Evolutionary conservation across 1,139 yeast species (phyloP), one percentile per base, ranked within the genome.

Genomic region (Schwanniomyces etchellsii): DNA sequence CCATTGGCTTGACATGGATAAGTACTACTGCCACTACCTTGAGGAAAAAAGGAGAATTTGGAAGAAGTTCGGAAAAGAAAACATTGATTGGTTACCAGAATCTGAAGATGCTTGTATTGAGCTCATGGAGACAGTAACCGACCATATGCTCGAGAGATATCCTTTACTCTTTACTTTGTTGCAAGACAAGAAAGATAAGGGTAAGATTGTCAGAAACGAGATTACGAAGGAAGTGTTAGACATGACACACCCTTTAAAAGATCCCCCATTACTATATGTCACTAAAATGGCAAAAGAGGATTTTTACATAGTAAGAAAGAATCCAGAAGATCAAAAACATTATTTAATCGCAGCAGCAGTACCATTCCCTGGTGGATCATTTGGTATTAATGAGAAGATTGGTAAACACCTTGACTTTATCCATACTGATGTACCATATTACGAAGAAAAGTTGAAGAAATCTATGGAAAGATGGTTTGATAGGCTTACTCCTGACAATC

Each of bases 1-100:
- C 50, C 84, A 81, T 50, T 81, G 88, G 89, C 58, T 81, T 35
- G 88, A 80, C 45, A 81, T 81, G 88, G 88, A 81, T 51, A 79
- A 77, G 50, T 80, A 77, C 54, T 81, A 78, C 47, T 61, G 76
- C 50, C 79, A 77, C 37, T 81, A 79, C 44, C 67, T 79, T 32
- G 62, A 73, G 37, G 85, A 81, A 46, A 77, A 78, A 53, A 57
- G 69, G 43, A 57, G 81, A 39, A 70, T 80, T 23, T 68, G 70
- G 55, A 67, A 66, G 41, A 57, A 67, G 31, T 77, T 74, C 43
- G 85, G 84, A 5, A 67, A 68, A 32, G 72, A 76, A 35, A 77
- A 78, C 45, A 66, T 77, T 42, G 85, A 70, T 40, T 76, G 81
- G 77, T 60, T 77, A 26, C 85, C 85, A 5, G 86, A 78, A 43